A percentile compares a stretch with the other conserved stretches of the same genome.
Evolutionary conservation across 1,284 basidiomycete species (phyloP).

Genomic region (Rhodotorula sp.): DNA sequence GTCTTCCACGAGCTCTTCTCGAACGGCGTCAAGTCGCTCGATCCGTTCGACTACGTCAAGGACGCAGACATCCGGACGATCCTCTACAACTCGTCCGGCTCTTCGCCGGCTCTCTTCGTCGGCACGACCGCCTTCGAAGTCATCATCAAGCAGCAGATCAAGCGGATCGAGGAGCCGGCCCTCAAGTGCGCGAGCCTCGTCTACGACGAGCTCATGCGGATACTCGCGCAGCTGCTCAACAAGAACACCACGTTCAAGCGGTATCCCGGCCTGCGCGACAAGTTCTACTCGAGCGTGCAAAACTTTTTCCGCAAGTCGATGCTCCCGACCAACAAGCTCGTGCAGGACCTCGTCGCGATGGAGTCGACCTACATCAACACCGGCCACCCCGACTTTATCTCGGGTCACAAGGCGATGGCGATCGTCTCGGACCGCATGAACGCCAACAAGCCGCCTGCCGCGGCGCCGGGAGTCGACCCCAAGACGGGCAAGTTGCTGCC

Average conservation of each 20-base stretch:
- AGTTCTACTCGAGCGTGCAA: conserved; percentile 91
- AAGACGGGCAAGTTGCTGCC: conserved; percentile 65
- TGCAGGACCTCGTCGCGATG: conserved; percentile 89
- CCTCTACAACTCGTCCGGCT: conserved; percentile 96
- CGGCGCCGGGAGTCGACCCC: conserved; percentile 59
- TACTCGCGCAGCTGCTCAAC: conserved; percentile 79
- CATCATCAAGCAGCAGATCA: conserved; percentile 98
- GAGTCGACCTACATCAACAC: conserved; percentile 98
- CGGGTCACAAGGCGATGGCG: conserved; percentile 92
- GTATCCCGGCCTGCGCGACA: conserved; percentile 88
- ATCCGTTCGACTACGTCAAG: conserved; percentile 98
- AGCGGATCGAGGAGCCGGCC: conserved; percentile 87
- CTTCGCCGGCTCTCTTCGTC: conserved; percentile 92
- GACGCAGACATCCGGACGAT: conserved; percentile 95
- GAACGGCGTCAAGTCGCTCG: conserved; percentile 90
- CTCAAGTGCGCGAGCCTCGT: conserved; percentile 91
- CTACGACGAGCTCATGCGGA: conserved; percentile 95
- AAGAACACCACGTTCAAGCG: conserved; percentile 94
- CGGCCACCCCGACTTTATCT: conserved; percentile 98
- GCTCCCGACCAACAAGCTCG: conserved; percentile 91
- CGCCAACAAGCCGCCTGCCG: conserved; percentile 62
- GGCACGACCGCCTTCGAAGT: conserved; percentile 95
- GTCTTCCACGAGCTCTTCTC: conserved; percentile 98
- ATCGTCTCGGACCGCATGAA: conserved; percentile 79
- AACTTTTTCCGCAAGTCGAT: conserved; percentile 94